These are phyloP conservation scores for Vicia sativa DNA, from an alignment of 306 rosid genomes.

Conservation along the genomic window DNA sequence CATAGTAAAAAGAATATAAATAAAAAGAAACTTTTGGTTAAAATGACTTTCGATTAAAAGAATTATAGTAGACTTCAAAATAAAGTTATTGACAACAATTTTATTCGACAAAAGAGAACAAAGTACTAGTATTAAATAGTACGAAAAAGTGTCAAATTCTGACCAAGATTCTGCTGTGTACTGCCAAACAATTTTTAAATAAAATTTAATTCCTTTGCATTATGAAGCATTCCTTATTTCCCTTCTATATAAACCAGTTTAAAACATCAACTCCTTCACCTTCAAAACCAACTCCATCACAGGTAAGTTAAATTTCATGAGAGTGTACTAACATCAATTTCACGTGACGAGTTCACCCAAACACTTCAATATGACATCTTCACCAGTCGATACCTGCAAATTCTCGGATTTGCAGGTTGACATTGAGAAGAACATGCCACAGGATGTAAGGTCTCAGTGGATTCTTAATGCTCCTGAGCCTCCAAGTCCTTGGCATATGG, in stretches of 20 bases:
- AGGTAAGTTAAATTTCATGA: slow-evolving; percentile 37
- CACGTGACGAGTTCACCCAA: slow-evolving; percentile 51
- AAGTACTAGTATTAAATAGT: neutral
- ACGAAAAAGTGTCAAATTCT: slow-evolving; percentile 2
- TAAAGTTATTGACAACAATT: neutral
- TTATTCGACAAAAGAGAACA: neutral
- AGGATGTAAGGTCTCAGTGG: slow-evolving; percentile 45
- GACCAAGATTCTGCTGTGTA: neutral
- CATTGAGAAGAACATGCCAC: slow-evolving; percentile 34
- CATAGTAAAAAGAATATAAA: no score
- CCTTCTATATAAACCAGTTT: slow-evolving; percentile 39
- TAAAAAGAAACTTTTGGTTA: no score
- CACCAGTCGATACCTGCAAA: slow-evolving; percentile 17
- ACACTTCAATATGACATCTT: slow-evolving; percentile 57
- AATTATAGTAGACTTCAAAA: neutral
- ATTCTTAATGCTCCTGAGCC: slow-evolving; percentile 53
- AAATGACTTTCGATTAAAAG: no score
- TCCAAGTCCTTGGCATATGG: slow-evolving; percentile 39
- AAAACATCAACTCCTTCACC: slow-evolving; percentile 11
- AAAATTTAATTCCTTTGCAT: slow-evolving; percentile 4
- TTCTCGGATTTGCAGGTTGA: slow-evolving; percentile 36
- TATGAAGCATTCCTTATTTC: neutral
- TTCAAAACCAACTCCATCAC: neutral
- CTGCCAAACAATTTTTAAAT: neutral
- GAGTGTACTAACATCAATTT: slow-evolving; percentile 6